Evolutionary conservation across 164 flowering plant species (phyloP), one percentile per base, ranked within the genome.

Genomic region (Warburgia ugandensis): DNA sequence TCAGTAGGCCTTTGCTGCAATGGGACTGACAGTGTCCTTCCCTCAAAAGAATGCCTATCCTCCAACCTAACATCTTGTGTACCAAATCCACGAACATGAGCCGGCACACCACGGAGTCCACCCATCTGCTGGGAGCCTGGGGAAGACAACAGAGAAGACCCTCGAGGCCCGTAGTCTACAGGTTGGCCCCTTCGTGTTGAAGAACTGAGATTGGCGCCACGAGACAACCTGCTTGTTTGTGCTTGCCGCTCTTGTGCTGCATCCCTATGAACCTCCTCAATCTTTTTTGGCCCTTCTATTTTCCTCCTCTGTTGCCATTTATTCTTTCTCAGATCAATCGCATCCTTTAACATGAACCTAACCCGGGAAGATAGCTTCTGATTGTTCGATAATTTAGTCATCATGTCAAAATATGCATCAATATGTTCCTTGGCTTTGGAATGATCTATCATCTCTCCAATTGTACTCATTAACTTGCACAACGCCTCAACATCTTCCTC

Each of bases 251-350:
- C 94, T 67, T 88, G 91, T 31, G 95, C 91, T 52, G 99, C 96
- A 77, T 88, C 95, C 46, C 99, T 73, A 64, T 86, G 99, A 51
- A 92, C 89, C 55, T 92, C 95, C 63, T 92, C 97, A 53, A 92
- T 92, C 76, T 92, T 92, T 48, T 92, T 88, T 2, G 99, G 97
- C 29, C 99, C 95, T 65, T 92, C 97, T 69, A 92, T 78, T 67
- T 92, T 92, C 66, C 94, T 77, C 66, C 97, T 80, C 63, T 86
- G 91, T 60, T 84, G 94, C 99, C 99, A 92, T 52, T 77, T 84
- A 41, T 88, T 92, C 69, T 63, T 88, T 65, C 99, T 80, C 62
- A 92, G 63, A 60, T 92, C 99, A 75, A 92, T 86, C 20, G 94
- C 52, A 67, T 92, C 97, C 65, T 68, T 86, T 68, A 92, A 70